Percentiles rank a stretch among this genome's conserved stretches.
Evolutionary conservation across 139 green algal species (phyloP).

Genomic region (Axilococcus clingmanii): DNA sequence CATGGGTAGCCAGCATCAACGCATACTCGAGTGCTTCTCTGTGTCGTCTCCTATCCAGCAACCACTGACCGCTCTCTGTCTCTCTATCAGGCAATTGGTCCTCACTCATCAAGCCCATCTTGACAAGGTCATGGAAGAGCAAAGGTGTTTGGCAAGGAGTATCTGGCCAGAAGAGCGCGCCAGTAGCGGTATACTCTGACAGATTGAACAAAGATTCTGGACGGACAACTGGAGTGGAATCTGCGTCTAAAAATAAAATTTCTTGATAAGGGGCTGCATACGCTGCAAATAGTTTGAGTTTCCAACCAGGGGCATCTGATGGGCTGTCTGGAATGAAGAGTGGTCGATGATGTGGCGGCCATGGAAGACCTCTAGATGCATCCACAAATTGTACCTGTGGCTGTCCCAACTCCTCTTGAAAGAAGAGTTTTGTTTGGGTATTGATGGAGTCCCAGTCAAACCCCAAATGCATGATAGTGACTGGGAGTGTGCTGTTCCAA

Average conservation of each 20-base stretch:
- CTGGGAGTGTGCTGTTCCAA: conserved; percentile 1
- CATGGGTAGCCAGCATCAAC: neutral
- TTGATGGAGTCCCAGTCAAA: neutral
- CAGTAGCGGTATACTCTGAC: neutral
- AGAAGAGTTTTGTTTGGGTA: neutral
- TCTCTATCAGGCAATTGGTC: neutral
- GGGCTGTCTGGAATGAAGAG: neutral
- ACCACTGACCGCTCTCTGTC: conserved; percentile 1
- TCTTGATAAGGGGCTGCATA: conserved; percentile 2
- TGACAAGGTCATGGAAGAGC: neutral
- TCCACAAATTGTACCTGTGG: neutral
- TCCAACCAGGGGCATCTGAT: neutral
- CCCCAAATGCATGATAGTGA: neutral
- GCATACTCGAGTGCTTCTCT: neutral
- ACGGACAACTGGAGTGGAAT: neutral
- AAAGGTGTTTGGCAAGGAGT: neutral
- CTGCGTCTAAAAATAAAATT: neutral
- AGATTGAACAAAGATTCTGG: neutral
- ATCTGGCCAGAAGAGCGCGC: conserved; percentile 2
- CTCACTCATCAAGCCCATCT: neutral
- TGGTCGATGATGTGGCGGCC: neutral
- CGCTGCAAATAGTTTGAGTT: neutral
- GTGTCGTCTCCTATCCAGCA: neutral
- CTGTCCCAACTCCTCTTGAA: neutral
- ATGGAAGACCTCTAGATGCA: neutral